Evolutionary conservation across 2,329 filamentous ascomycete species (phyloP).

Genomic region (Colletotrichum spinosum): DNA sequence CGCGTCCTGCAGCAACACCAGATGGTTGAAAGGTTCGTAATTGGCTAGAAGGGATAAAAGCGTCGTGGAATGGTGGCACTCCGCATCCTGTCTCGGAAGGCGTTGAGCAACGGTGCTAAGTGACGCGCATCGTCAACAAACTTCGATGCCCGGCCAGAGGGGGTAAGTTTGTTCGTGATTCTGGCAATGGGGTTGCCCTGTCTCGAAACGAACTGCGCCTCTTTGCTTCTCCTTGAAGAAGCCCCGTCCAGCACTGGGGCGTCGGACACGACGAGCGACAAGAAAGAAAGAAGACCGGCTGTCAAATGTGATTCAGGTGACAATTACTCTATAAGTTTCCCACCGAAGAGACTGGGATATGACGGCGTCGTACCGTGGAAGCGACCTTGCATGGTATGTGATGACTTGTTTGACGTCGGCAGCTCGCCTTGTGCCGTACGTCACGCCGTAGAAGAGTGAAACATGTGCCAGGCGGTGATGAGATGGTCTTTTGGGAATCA

Average conservation of each 20-base stretch:
- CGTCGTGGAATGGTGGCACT: constrained; percentile 9
- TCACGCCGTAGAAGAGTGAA: constrained; percentile 8
- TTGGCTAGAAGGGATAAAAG: constrained; percentile 17
- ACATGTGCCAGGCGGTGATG: constrained; percentile 9
- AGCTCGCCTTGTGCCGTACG: constrained; percentile 6
- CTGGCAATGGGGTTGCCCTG: constrained; percentile 14
- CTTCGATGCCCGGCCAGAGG: constrained; percentile 1
- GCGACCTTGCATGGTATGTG: not conserved
- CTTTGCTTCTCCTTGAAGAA: constrained; percentile 8
- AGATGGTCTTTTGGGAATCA: not conserved
- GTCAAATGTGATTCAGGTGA: constrained; percentile 8
- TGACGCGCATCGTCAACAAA: constrained; percentile 3
- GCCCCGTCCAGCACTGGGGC: not conserved
- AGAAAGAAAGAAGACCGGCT: not conserved
- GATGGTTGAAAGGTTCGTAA: constrained; percentile 6
- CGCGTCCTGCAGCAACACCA: constrained; percentile 19
- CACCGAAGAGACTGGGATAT: constrained; percentile 3
- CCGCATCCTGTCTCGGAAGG: not conserved
- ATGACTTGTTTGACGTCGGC: too few species aligned
- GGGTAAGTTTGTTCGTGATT: constrained; percentile 8
- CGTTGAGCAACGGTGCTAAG: constrained; percentile 1
- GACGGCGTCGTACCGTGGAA: constrained; percentile 3
- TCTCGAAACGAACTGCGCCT: constrained; percentile 23
- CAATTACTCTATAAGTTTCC: not conserved
- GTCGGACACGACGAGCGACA: not conserved